A percentile compares a stretch with the other conserved stretches of the same genome.
Conservation (phyloP, 2,329 filamentous ascomycete species). For the Eutypa lata region DNA sequence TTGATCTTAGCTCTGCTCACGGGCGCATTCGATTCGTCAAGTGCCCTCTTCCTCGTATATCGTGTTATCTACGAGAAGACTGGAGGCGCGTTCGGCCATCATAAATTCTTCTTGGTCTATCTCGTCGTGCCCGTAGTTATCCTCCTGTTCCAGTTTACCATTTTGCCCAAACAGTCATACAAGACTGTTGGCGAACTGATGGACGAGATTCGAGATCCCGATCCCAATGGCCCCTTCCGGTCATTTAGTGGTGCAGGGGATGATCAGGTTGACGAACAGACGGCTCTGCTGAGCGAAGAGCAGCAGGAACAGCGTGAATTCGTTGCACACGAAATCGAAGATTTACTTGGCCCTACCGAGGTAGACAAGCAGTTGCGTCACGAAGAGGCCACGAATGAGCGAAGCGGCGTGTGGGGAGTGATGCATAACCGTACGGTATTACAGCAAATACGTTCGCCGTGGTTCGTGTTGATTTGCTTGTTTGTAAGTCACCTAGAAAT, state of each 20-base stretch:
- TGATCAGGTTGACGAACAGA: conserved; percentile 58
- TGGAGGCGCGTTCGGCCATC: conserved; percentile 52
- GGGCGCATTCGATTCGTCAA: conserved; percentile 80
- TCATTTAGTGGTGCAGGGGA: conserved; percentile 25
- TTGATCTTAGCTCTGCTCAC: conserved; percentile 78
- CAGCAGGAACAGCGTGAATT: conserved; percentile 58
- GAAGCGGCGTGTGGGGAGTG: conserved; percentile 80
- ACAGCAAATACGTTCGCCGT: conserved; percentile 73
- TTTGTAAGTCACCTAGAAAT: conserved; percentile 39
- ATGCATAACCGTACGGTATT: conserved; percentile 70
- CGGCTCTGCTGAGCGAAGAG: conserved; percentile 51
- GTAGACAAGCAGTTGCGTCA: conserved; percentile 61
- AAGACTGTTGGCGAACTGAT: conserved; percentile 84
- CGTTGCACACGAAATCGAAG: conserved; percentile 68
- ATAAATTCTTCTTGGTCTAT: conserved; percentile 70
- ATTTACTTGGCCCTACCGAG: conserved; percentile 63
- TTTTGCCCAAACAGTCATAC: conserved; percentile 76
- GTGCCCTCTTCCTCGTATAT: conserved; percentile 73
- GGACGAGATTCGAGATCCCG: conserved; percentile 60
- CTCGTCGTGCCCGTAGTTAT: conserved; percentile 68
- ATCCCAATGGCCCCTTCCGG: conserved; percentile 29
- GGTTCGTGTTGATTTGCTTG: conserved; percentile 80
- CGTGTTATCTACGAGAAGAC: conserved; percentile 65
- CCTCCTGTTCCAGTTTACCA: conserved; percentile 60
- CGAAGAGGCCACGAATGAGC: conserved; percentile 67